Evolutionary conservation across 768 basidiomycete species (phyloP).

Genomic region (Cyclocybe aegerita): DNA sequence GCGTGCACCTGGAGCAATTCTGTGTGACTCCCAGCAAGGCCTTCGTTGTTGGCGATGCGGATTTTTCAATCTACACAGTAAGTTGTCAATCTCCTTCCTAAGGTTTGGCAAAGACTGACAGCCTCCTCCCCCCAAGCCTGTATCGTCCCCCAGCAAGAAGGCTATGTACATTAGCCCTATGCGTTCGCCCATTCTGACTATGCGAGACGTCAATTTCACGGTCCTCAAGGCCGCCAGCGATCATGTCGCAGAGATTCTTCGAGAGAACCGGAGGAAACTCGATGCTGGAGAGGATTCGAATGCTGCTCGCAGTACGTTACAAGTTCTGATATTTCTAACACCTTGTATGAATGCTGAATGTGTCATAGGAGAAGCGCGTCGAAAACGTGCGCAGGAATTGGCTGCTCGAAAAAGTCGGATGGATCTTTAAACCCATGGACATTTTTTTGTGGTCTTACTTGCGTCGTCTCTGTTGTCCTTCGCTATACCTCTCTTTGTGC

Average conservation of each 20-base stretch:
- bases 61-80: slow-evolving; percentile 7
- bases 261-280: slow-evolving; percentile 19
- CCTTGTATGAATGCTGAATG: neutral
- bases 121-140: slow-evolving; percentile 3
- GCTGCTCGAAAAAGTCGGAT: slow-evolving; percentile 6
- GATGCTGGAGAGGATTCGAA: slow-evolving; percentile 20
- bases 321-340: neutral
- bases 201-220: slow-evolving; percentile 2
- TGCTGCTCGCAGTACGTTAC: slow-evolving; percentile 14
- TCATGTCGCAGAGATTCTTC: slow-evolving; percentile 21
- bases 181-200: slow-evolving; percentile 1
- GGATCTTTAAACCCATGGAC: neutral
- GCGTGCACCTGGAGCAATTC: neutral
- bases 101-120: neutral
- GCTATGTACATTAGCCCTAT: slow-evolving; percentile 11
- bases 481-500: too few species aligned
- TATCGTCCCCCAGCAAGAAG: slow-evolving; percentile 12
- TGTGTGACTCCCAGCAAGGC: neutral
- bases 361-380: slow-evolving; percentile 16
- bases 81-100: neutral
- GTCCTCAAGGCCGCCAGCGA: slow-evolving; percentile 18
- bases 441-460: too few species aligned
- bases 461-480: too few species aligned
- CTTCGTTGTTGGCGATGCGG: slow-evolving; percentile 5
- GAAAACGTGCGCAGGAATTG: slow-evolving; percentile 18